Percentiles rank a stretch among this genome's conserved stretches.
phyloP scores from a whole-genome alignment of 805 yeast species.

The Tetrapisispora arboricola region DNA sequence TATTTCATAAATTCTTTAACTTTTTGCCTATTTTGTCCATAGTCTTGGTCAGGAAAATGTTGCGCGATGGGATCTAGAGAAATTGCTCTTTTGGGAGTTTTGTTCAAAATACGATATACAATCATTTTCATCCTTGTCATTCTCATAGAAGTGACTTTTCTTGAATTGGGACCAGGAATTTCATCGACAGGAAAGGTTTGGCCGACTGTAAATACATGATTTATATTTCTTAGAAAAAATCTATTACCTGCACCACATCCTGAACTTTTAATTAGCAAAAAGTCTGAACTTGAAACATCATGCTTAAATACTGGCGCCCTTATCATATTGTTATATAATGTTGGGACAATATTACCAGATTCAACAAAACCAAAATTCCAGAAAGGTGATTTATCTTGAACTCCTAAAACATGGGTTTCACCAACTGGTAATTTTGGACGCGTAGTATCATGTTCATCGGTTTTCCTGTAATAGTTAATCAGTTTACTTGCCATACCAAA shows the following conservation, averaged over 20 bases:
- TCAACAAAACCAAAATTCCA: conserved; percentile 98
- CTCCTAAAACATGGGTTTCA: conserved; percentile 92
- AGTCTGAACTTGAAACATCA: conserved; percentile 69
- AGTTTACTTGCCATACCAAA: conserved; percentile 95
- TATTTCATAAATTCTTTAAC: conserved; percentile 96
- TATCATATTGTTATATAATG: conserved; percentile 81
- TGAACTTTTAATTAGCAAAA: conserved; percentile 65
- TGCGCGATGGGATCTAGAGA: conserved; percentile 78
- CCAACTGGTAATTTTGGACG: conserved; percentile 86
- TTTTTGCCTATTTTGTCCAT: conserved; percentile 93
- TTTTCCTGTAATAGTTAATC: conserved; percentile 86
- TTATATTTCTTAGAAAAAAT: conserved; percentile 58
- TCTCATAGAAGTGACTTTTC: conserved; percentile 88
- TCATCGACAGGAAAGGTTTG: conserved; percentile 89
- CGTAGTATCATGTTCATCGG: conserved; percentile 64
- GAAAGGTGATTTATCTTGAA: conserved; percentile 91
- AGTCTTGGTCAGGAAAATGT: conserved; percentile 95
- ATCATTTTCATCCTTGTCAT: conserved; percentile 90
- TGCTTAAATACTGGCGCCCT: conserved; percentile 92
- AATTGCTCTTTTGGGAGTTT: conserved; percentile 60
- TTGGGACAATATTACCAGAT: conserved; percentile 87
- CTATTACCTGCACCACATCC: conserved; percentile 69
- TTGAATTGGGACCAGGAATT: conserved; percentile 94
- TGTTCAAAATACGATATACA: conserved; percentile 77
- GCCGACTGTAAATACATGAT: conserved; percentile 77